Evolutionary conservation across 495 filamentous ascomycete species (phyloP), one percentile per base, ranked within the genome.

Genomic region (Pyrenula massariospora): DNA sequence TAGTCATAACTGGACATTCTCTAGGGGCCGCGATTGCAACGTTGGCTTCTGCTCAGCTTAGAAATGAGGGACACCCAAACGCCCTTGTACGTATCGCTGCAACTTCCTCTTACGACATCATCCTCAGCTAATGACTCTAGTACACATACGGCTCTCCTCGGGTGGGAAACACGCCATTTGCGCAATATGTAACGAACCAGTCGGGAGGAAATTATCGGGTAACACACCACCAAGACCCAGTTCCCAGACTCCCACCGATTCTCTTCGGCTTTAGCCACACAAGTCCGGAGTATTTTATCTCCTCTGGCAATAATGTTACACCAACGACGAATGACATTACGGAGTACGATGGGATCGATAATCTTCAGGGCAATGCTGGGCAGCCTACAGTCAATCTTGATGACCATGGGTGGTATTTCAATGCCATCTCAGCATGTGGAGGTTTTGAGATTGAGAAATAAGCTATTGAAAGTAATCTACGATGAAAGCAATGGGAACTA

Each of bases 91-190:
- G 70, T 63, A 2, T 11, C 19, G 8, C 50, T 10, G 8, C 19
- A 52, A 42, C 15, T 15, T 8, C 8, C 31, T 5, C 31, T 42
- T 52, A 8, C 50, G 8, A 8, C 50, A 5, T 20, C 22, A 5
- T 8, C 20, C 19, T 20, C 5, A 8, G 50, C 50, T 52, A 24
- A 52, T 19, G 22, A 52, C 20, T 19, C 22, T 54, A 85, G 66
- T 87, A 86, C 66, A 84, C 80, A 3, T 89, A 79, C 65, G 87
- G 84, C 58, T 71, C 78, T 24, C 87, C 87, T 2, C 84, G 84
- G 24, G 77, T 87, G 3, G 87, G 86, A 53, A 83, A 83, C 59
- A 22, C 59, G 8, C 74, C 70, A 15, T 70, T 88, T 59, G 78
- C 75, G 36, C 60, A 68, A 22, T 84, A 78, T 61, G 72, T 89